These are phyloP conservation scores for Luvunga scandens DNA, from an alignment of 345 rosid genomes.

Conservation along the genomic window DNA sequence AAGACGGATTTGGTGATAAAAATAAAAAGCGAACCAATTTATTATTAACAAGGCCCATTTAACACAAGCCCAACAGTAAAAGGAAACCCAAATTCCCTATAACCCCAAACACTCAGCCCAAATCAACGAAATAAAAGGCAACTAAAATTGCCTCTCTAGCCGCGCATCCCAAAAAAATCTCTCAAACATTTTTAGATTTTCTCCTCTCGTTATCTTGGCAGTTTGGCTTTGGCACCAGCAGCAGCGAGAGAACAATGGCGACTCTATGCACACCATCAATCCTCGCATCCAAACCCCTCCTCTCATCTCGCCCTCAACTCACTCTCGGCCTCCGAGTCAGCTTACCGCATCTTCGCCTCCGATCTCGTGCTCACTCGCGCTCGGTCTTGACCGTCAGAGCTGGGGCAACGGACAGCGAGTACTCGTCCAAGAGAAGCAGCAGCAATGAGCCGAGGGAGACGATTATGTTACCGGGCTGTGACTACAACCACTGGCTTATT, in stretches of 20 bases:
- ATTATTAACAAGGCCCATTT: not conserved
- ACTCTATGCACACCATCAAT: not conserved
- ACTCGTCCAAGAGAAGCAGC: conserved; percentile 68
- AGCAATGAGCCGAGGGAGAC: conserved; percentile 78
- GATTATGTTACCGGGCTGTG: conserved; percentile 91
- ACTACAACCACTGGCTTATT: conserved; percentile 93
- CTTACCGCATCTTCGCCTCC: not conserved
- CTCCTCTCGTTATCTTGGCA: not conserved
- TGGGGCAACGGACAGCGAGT: conserved; percentile 56
- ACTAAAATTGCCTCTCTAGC: not conserved
- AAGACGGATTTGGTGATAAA: too few relatives aligned
- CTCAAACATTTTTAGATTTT: not conserved
- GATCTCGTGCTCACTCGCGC: not conserved
- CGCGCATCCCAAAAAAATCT: not conserved
- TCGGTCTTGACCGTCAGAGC: conserved; percentile 28
- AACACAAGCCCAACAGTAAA: not conserved
- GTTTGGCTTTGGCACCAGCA: not conserved
- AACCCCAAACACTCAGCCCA: not conserved
- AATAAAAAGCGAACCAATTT: not conserved
- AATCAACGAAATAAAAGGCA: not conserved
- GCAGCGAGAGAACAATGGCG: conserved; percentile 1
- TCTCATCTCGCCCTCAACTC: conserved; percentile 10
- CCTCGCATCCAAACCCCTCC: not conserved
- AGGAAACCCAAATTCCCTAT: not conserved
- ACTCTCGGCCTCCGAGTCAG: not conserved